Evolutionary conservation across 1,139 yeast species (phyloP).

Genomic region (Sugiyamaella castrensis): DNA sequence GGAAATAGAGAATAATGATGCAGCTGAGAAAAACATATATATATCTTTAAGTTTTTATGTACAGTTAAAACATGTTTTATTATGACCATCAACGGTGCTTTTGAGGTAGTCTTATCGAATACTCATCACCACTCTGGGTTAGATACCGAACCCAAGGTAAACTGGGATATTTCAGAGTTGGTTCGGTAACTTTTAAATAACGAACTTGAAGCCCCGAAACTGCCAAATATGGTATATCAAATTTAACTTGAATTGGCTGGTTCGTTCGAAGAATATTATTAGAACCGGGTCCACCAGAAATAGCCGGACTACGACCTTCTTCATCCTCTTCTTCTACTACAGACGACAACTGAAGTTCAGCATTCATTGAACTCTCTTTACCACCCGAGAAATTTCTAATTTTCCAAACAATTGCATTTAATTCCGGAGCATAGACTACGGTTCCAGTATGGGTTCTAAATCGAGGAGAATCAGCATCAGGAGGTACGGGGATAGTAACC

Average conservation of each 20-base stretch:
- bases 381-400: conserved; percentile 88
- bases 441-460: conserved; percentile 81
- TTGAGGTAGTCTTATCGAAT: too few relatives aligned
- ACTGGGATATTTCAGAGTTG: conserved; percentile 89
- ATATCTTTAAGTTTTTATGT: too few relatives aligned
- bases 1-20: too few relatives aligned
- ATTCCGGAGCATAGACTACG: conserved; percentile 87
- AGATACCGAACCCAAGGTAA: conserved; percentile 98
- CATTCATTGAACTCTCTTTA: conserved; percentile 91
- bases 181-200: conserved; percentile 89
- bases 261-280: conserved; percentile 41
- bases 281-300: too few relatives aligned
- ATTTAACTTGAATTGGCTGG: conserved; percentile 86
- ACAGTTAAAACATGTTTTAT: too few relatives aligned
- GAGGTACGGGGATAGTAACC: conserved; percentile 88
- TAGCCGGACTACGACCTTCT: too few relatives aligned
- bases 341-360: conserved; percentile 88
- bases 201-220: conserved; percentile 96
- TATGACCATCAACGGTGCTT: too few relatives aligned
- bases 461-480: conserved; percentile 93
- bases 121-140: conserved; percentile 90
- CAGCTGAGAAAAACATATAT: too few relatives aligned
- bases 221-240: conserved; percentile 95
- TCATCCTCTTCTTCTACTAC: conserved; percentile 70
- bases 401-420: conserved; percentile 83